Base-by-base conservation (phyloP, 2,329 filamentous ascomycete species). In the Dactylellina cionopaga region DNA sequence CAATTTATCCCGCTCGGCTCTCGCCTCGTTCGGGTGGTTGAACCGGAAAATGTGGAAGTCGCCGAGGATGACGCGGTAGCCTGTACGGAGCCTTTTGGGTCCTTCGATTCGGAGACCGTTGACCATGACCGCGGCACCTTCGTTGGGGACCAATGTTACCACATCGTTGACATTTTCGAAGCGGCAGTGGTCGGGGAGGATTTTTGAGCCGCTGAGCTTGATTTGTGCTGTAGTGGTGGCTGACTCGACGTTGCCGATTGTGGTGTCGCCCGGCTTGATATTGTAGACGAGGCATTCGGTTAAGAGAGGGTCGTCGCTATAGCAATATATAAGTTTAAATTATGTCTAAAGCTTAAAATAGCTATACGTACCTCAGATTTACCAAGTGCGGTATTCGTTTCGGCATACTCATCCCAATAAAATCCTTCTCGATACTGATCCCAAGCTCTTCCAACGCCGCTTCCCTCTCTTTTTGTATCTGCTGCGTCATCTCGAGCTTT, bases 381-480 rank as follows among this genome's bases (percentile, higher is more conserved):
- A 99, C 95, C 81, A 99, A 83, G 87, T 99, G 95, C 6, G 95
- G 95, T 92, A 98, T 99, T 82, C 97, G 97, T 83, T 99, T 99
- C 0, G 95, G 95, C 17, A 93, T 98, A 71, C 92, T 94, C 73
- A 99, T 83, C 11, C 95, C 95, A 73, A 99, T 89, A 78, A 97
- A 97, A 5, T 95, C 95, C 80, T 99, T 99, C 79, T 99, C 95
- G 76, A 99, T 99, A 80, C 93, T 98, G 81, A 99, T 98, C 75
- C 95, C 95, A 43, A 99, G 86, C 80, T 99, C 95, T 82, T 99
- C 95, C 46, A 99, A 83, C 7, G 95, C 95, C 49, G 92, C 88
- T 81, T 99, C 95, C 76, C 95, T 89, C 81, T 99, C 95, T 80
- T 96, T 97, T 83, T 99, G 95, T 62, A 99, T 98, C 76, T 94